Evolutionary conservation across 83 land plant genomes (phyloP), one percentile per base, ranked within the genome.

Genomic region (Picea abies): DNA sequence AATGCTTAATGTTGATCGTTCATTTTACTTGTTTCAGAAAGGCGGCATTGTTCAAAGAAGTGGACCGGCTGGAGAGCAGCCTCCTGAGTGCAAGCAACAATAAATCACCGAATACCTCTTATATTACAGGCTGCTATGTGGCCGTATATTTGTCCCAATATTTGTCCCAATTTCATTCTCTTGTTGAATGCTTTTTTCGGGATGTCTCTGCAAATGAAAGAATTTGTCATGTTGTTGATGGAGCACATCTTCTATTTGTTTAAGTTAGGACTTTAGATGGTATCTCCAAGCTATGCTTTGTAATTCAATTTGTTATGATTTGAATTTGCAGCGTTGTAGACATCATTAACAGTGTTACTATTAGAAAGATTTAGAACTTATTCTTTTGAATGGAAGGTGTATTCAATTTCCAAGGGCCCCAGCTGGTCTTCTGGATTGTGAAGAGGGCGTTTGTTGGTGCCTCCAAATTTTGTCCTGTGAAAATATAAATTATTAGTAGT

Each of bases 21-120:
- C 16, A 29, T 35, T 39, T 77, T 56, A 77, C 26, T 4, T 39
- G 5, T 78, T 32, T 63, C 80, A 44, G 80, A 77, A 63, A 83
- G 84, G 82, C 3, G 32, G 81, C 23, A 47, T 79, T 20, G 82
- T 63, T 47, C 80, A 79, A 19, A 79, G 80, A 79, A 35, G 66
- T 35, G 35, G 35, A 35, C 1, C 1, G 39, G 29, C 84, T 39
- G 84, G 84, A 65, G 84, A 83, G 82, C 84, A 83, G 60, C 35
- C 35, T 73, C 84, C 84, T 16, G 84, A 83, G 67, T 83, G 84
- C 81, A 83, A 83, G 69, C 84, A 83, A 79, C 84, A 83, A 78
- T 83, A 82, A 41, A 35, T 3, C 0, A 52, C 14, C 3, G 58
- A 52, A 52, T 12, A 14, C 56, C 37, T 76, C 10, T 35, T 56